Evolutionary conservation across 768 basidiomycete species (phyloP), one percentile per base, ranked within the genome.

Genomic region (Collybia nuda): DNA sequence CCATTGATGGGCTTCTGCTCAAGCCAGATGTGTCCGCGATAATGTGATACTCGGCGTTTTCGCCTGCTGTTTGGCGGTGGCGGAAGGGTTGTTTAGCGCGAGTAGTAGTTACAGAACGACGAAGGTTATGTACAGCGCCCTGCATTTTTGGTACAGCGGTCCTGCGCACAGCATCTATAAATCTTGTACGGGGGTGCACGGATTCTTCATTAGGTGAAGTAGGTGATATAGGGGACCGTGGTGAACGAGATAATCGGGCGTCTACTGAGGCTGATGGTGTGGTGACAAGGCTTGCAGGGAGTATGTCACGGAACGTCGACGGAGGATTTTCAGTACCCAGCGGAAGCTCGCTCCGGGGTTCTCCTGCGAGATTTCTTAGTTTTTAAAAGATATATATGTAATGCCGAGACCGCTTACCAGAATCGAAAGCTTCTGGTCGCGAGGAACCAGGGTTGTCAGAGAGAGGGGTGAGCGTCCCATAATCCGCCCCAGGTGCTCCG

Each of bases 281-380:
- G 2, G 78, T 68, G 50, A 82, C 80, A n/a, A 72, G 65, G 6
- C 67, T 56, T 4, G 73, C 47, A 1, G 80, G 76, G 8, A 82
- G 65, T 17, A 82, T 73, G 36, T 80, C 76, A 35, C 67, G 65
- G 55, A 81, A 81, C 4, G 77, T 74, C 40, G 65, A 60, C 35
- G 63, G 52, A 44, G 19, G 22, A 42, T 40, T 11, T 58, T 57
- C 23, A 22, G 38, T n/a, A 15, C 37, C 42, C 40, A 45, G 5
- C 3, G 46, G 40, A 6, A 47, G 23, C 3, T 54, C 32, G 32
- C 7, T 32, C 12, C 32, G 32, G 2, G 9, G 2, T 11, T 32
- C 9, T 14, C 32, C 32, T 32, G 14, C 32, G 12, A 32, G 32
- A 11, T 3, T 32, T 32, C 3, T 32, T 32, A 32, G 32, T 11